phyloP scores from a whole-genome alignment of 805 yeast species.

The Zygotorulaspora danielsina region DNA sequence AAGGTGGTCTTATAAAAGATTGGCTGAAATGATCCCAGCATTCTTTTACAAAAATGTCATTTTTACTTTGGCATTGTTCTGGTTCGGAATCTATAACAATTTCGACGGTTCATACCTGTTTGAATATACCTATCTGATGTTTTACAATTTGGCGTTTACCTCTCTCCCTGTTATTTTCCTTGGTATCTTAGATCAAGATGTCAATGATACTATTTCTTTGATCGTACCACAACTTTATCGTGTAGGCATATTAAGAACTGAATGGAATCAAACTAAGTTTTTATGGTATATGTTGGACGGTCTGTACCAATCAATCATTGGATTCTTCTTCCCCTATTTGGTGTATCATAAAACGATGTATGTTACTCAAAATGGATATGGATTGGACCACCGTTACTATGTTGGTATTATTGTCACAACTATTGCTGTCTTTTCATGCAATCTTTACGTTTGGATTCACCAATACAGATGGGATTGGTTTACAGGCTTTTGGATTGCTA shows the following conservation, averaged over 20 bases:
- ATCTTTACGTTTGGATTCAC: conserved; percentile 58
- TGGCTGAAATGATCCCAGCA: conserved; percentile 78
- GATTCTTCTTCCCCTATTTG: conserved; percentile 71
- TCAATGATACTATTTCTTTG: conserved; percentile 60
- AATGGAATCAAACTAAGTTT: conserved; percentile 67
- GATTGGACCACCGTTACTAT: conserved; percentile 66
- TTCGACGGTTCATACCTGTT: conserved; percentile 77
- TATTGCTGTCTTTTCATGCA: conserved; percentile 64
- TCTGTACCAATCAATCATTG: conserved; percentile 64
- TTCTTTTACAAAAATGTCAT: conserved; percentile 77
- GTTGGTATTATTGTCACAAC: conserved; percentile 65
- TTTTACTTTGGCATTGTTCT: conserved; percentile 67
- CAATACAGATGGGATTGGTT: conserved; percentile 84
- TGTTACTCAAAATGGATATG: conserved; percentile 50
- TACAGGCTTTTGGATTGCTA: conserved; percentile 47
- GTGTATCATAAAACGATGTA: conserved; percentile 42
- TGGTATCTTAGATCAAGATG: conserved; percentile 81
- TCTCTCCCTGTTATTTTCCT: conserved; percentile 74
- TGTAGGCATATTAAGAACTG: conserved; percentile 65
- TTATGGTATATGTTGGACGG: conserved; percentile 76
- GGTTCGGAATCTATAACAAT: conserved; percentile 72
- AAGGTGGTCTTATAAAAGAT: conserved; percentile 79
- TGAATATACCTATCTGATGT: conserved; percentile 76
- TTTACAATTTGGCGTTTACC: conserved; percentile 78
- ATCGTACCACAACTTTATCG: conserved; percentile 72